A percentile compares a stretch with the other conserved stretches of the same genome.
phyloP scores from a whole-genome alignment of 176 grass and related monocot species.

The Ensete glaucum region DNA sequence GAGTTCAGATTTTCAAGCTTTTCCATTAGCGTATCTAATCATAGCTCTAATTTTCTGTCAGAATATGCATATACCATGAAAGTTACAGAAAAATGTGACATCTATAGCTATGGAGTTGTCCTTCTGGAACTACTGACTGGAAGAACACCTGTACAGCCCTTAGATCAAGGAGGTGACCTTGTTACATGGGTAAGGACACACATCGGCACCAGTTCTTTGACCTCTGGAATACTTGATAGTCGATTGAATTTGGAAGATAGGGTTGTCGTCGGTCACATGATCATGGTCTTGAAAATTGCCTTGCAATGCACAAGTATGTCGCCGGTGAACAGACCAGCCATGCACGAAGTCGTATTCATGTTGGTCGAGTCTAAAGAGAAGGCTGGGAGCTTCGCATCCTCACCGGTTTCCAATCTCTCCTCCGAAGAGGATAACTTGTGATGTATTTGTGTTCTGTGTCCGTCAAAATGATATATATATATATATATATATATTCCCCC shows the following conservation, averaged over 20 bases:
- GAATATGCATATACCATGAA: constrained; percentile 99
- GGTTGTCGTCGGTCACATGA: constrained; percentile 62
- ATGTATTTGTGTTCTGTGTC: constrained; percentile 5
- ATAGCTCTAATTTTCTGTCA: constrained; percentile 12
- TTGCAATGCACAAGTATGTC: constrained; percentile 77
- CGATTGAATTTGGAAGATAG: constrained; percentile 62
- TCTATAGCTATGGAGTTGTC: constrained; percentile 91
- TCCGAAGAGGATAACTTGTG: constrained; percentile 52
- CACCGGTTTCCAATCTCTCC: constrained; percentile 67
- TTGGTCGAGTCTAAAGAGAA: constrained; percentile 81
- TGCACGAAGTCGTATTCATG: constrained; percentile 97
- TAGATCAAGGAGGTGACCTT: constrained; percentile 84
- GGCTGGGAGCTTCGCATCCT: constrained; percentile 42
- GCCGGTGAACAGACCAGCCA: constrained; percentile 68
- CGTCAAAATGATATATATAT: background rate
- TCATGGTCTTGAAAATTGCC: constrained; percentile 85
- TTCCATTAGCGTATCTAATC: background rate
- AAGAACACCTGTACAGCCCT: constrained; percentile 70
- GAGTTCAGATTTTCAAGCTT: no score
- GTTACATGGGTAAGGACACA: constrained; percentile 94
- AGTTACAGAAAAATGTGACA: constrained; percentile 89
- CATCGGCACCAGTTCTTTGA: constrained; percentile 64
- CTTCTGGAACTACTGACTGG: constrained; percentile 85
- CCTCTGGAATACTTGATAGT: constrained; percentile 51
- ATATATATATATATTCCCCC: background rate